Percentiles rank a stretch among this genome's conserved stretches.
Conservation (phyloP, 495 filamentous ascomycete species). For the Usnea hakonensis region DNA sequence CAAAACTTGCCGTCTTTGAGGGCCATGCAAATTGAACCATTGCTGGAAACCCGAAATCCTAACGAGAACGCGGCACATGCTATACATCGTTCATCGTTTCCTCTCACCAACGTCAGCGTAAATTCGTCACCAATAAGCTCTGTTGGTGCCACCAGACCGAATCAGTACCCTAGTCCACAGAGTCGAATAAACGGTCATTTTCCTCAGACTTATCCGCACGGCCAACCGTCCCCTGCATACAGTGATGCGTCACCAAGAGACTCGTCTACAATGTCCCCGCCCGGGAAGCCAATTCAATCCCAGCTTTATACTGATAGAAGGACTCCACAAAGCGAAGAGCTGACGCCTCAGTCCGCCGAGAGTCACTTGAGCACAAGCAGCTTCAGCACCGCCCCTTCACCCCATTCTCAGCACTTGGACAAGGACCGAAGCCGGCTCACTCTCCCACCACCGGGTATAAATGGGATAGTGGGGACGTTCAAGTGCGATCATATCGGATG, state of each 20-base stretch:
- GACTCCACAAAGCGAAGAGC: constrained; percentile 23
- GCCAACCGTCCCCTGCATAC: constrained; percentile 26
- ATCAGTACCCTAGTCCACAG: constrained; percentile 21
- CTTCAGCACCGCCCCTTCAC: constrained; percentile 31
- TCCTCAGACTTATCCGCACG: constrained; percentile 18
- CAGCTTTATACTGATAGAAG: constrained; percentile 9
- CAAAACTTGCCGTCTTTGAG: constrained; percentile 41
- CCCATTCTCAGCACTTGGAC: constrained; percentile 43
- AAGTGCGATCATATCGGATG: constrained; percentile 68
- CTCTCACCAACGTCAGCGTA: constrained; percentile 24
- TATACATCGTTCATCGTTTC: constrained; percentile 21
- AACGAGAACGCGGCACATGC: constrained; percentile 25
- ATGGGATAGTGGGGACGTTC: constrained; percentile 28
- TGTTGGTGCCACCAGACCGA: constrained; percentile 24
- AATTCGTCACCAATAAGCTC: constrained; percentile 32
- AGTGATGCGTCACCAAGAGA: constrained; percentile 24
- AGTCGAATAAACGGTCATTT: constrained; percentile 20
- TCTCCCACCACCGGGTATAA: constrained; percentile 20
- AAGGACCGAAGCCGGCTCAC: constrained; percentile 34
- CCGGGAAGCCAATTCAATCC: constrained; percentile 14
- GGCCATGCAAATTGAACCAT: constrained; percentile 32
- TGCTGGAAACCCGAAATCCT: constrained; percentile 23
- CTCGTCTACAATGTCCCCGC: constrained; percentile 22
- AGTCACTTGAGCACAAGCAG: constrained; percentile 20
- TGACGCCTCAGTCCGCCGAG: constrained; percentile 24